Percentiles rank a stretch among this genome's conserved stretches.
These are phyloP conservation scores for Pseudevernia furfuracea DNA, from an alignment of 495 filamentous ascomycete genomes.

Conservation along the genomic window DNA sequence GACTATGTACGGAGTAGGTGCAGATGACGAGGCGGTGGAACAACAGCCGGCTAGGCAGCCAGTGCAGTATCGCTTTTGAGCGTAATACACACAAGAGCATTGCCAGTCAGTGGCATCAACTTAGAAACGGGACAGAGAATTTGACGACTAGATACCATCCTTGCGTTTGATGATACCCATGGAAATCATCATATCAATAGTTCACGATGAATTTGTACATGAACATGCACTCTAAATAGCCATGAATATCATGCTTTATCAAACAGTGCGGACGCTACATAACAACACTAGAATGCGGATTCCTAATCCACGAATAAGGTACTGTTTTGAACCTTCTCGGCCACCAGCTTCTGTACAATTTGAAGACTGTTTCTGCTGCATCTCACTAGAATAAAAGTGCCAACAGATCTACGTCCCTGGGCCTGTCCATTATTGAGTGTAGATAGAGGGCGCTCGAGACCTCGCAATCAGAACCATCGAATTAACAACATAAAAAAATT, in stretches of 20 bases:
- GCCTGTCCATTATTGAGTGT: not conserved
- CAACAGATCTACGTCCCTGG: not conserved
- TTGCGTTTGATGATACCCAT: conserved; percentile 3
- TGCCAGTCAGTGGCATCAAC: not conserved
- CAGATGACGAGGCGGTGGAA: conserved; percentile 4
- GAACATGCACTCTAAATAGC: not conserved
- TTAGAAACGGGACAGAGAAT: not conserved
- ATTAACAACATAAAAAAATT: not conserved
- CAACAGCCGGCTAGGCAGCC: conserved; percentile 11
- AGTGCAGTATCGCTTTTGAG: conserved; percentile 20
- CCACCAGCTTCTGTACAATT: too few relatives aligned
- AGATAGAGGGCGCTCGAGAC: not conserved
- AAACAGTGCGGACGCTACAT: not conserved
- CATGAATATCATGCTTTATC: not conserved
- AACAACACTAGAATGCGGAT: not conserved
- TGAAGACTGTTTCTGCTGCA: too few relatives aligned
- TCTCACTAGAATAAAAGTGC: not conserved
- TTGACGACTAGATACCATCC: not conserved
- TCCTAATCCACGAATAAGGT: not conserved
- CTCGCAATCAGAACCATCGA: not conserved
- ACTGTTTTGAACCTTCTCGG: too few relatives aligned
- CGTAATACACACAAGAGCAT: not conserved
- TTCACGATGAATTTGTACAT: not conserved
- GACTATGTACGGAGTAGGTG: conserved; percentile 5
- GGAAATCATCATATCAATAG: not conserved